phyloP scores from a whole-genome alignment of 164 flowering plant genomes.

The Nymphaea colorata region DNA sequence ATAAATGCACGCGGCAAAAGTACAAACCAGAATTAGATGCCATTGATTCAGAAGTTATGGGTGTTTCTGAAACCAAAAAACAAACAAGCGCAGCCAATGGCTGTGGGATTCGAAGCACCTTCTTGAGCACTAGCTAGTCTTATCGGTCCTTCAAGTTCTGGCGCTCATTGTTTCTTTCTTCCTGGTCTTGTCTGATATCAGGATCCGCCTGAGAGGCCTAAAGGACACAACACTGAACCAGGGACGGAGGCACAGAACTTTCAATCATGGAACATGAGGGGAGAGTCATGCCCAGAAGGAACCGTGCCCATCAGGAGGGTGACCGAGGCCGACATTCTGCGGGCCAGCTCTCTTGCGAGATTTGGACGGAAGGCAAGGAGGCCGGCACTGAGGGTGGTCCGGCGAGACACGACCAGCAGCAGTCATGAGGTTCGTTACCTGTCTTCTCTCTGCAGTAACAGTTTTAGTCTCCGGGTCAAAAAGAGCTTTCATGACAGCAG shows the following conservation, averaged over 20 bases:
- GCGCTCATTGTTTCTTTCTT: neutral
- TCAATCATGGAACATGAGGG: constrained; percentile 63
- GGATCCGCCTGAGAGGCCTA: constrained; percentile 87
- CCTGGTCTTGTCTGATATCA: constrained; percentile 11
- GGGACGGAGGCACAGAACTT: constrained; percentile 11
- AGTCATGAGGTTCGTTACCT: constrained; percentile 77
- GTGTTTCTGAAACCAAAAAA: neutral
- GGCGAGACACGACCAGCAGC: constrained; percentile 63
- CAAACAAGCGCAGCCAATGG: neutral
- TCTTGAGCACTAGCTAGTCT: neutral
- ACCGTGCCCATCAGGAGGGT: constrained; percentile 92
- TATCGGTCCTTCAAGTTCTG: neutral
- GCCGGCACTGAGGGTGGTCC: constrained; percentile 16
- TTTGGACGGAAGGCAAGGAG: constrained; percentile 58
- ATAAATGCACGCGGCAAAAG: neutral
- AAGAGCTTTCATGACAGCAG: neutral
- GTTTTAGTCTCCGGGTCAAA: neutral
- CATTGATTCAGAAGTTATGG: neutral
- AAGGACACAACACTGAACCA: constrained; percentile 22
- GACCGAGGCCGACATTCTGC: constrained; percentile 53
- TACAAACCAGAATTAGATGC: neutral
- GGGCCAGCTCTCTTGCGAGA: constrained; percentile 46
- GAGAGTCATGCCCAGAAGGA: constrained; percentile 79
- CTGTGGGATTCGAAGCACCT: neutral
- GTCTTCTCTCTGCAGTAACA: neutral